phyloP scores from a whole-genome alignment of 2,329 filamentous ascomycete genomes.

The Dactylonectria estremocensis region DNA sequence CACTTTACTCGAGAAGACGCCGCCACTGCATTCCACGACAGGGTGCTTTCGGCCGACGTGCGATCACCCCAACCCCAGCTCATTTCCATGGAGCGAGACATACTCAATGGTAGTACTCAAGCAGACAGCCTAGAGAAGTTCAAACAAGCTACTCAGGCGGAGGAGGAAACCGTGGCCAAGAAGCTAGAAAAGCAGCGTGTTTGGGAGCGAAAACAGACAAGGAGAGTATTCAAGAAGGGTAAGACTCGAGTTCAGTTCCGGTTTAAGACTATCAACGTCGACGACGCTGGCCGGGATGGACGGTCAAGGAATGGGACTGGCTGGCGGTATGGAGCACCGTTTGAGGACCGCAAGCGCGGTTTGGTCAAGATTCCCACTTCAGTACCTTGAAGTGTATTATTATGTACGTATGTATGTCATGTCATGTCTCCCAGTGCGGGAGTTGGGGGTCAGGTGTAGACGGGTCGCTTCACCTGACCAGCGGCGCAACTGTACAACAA shows the following conservation, averaged over 20 bases:
- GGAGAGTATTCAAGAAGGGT: conserved; percentile 59
- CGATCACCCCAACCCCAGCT: conserved; percentile 76
- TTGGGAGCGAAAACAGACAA: conserved; percentile 59
- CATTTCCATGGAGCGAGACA: conserved; percentile 67
- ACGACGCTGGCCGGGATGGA: conserved; percentile 69
- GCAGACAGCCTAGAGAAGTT: conserved; percentile 59
- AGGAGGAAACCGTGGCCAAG: conserved; percentile 58
- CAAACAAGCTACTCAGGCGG: conserved; percentile 58
- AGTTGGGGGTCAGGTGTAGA: conserved; percentile 19
- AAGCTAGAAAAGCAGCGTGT: conserved; percentile 52
- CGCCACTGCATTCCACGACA: conserved; percentile 74
- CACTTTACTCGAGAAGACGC: conserved; percentile 77
- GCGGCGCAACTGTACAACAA: conserved; percentile 46
- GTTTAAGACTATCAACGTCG: conserved; percentile 72
- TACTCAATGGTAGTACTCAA: conserved; percentile 55
- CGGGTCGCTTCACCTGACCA: conserved; percentile 25
- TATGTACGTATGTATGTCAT: conserved; percentile 24
- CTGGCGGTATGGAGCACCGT: conserved; percentile 75
- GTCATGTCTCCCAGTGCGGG: conserved; percentile 25
- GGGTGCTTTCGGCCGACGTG: conserved; percentile 72
- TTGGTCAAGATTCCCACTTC: conserved; percentile 77
- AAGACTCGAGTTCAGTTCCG: conserved; percentile 71
- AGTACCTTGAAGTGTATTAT: conserved; percentile 62
- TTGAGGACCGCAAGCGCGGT: conserved; percentile 74
- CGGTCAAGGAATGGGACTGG: conserved; percentile 68